Evolutionary conservation across 2,329 filamentous ascomycete species (phyloP).

Genomic region (Cylindrodendrum hubeiense): DNA sequence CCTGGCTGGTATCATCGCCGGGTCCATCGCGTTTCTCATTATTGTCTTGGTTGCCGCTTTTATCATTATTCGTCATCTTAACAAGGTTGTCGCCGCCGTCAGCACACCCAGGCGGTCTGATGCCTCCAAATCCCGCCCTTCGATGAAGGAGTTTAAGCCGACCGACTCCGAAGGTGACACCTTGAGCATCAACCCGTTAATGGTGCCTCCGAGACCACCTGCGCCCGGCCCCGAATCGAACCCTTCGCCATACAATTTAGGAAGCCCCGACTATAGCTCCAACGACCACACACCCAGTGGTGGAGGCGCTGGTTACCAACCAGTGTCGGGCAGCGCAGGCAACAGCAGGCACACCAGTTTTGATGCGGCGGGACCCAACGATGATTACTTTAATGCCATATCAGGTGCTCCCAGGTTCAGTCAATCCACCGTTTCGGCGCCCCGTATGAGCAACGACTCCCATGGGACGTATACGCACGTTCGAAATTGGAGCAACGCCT

Average conservation of each 20-base stretch:
- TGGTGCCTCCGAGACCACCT: slow-evolving; percentile 45
- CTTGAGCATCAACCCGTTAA: slow-evolving; percentile 57
- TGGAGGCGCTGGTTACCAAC: slow-evolving; percentile 40
- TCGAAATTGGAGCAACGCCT: slow-evolving; percentile 59
- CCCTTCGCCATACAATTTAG: slow-evolving; percentile 34
- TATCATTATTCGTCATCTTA: slow-evolving; percentile 64
- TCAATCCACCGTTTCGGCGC: slow-evolving; percentile 38
- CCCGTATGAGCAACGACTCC: slow-evolving; percentile 54
- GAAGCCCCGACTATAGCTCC: slow-evolving; percentile 45
- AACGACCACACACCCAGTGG: slow-evolving; percentile 42
- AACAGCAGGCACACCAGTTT: slow-evolving; percentile 47
- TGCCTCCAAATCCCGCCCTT: slow-evolving; percentile 46
- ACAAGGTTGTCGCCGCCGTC: slow-evolving; percentile 56
- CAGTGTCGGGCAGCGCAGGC: slow-evolving; percentile 37
- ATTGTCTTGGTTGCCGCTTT: slow-evolving; percentile 60
- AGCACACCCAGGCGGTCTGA: slow-evolving; percentile 51
- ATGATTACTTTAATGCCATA: slow-evolving; percentile 47
- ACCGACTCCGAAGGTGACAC: slow-evolving; percentile 59
- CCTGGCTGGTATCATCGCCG: slow-evolving; percentile 67
- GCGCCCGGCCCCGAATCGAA: slow-evolving; percentile 39
- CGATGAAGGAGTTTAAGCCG: slow-evolving; percentile 53
- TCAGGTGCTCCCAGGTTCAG: slow-evolving; percentile 30
- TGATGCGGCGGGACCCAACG: slow-evolving; percentile 39
- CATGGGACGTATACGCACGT: slow-evolving; percentile 52
- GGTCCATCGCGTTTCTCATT: slow-evolving; percentile 61